Conservation (phyloP, 108 stramenopile species). For the Chaetoceros muelleri region DNA sequence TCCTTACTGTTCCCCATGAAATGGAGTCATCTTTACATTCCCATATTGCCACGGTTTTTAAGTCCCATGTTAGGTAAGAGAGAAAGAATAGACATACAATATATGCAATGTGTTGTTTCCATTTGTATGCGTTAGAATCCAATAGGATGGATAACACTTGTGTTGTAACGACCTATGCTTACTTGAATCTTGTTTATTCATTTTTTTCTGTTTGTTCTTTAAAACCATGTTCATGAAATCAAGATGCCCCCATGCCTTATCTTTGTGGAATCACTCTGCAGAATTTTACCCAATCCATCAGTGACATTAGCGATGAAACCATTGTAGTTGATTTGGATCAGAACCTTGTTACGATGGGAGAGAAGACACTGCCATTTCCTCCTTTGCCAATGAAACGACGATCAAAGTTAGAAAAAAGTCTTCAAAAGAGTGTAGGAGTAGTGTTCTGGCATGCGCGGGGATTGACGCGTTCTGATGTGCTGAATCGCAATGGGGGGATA, state of each 20-base stretch:
- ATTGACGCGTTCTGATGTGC: constrained; percentile 30
- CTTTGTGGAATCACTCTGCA: constrained; percentile 80
- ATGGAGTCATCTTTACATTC: constrained; percentile 90
- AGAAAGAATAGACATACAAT: too few species aligned
- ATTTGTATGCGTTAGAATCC: too few species aligned
- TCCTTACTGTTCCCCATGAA: constrained; percentile 91
- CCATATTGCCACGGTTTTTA: constrained; percentile 67
- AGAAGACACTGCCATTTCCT: constrained; percentile 37
- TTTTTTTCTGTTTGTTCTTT: too few species aligned
- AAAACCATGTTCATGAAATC: too few species aligned
- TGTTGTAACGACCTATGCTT: too few species aligned
- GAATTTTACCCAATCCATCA: constrained; percentile 53
- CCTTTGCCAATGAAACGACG: constrained; percentile 55
- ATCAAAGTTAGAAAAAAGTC: constrained; percentile 46
- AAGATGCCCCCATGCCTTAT: constrained; percentile 73
- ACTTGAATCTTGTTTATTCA: not conserved
- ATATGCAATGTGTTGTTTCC: too few species aligned
- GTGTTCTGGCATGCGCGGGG: constrained; percentile 72
- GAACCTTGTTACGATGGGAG: constrained; percentile 58
- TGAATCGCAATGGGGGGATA: constrained; percentile 18
- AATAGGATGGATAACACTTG: too few species aligned
- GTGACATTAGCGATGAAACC: constrained; percentile 63
- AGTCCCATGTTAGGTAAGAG: constrained; percentile 82
- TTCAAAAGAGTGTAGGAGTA: constrained; percentile 65
- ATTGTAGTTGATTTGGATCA: constrained; percentile 86